These are phyloP conservation scores for Rhynchospora breviuscula DNA, from an alignment of 176 grass and related monocot genomes.

Conservation along the genomic window DNA sequence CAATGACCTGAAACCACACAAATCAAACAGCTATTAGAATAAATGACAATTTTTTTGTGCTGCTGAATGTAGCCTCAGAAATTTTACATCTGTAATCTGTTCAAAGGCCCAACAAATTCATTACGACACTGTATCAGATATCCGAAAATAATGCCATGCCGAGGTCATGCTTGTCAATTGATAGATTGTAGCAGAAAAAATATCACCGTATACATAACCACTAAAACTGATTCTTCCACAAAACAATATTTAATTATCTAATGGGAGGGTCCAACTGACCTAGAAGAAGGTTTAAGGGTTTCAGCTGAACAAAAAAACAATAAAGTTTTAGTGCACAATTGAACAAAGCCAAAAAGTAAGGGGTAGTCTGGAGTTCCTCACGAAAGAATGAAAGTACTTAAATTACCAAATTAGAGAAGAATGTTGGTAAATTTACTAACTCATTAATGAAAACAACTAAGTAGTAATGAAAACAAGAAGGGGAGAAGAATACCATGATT, in stretches of 20 bases:
- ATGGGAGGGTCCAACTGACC: not conserved
- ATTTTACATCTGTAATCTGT: not conserved
- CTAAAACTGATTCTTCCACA: not conserved
- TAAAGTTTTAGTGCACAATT: not conserved
- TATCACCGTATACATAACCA: not conserved
- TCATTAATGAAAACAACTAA: not conserved
- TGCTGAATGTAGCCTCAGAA: not conserved
- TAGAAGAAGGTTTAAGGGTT: not conserved
- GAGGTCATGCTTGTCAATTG: not conserved
- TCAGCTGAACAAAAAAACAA: not conserved
- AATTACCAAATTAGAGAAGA: not conserved
- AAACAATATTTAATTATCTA: not conserved
- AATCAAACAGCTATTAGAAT: not conserved
- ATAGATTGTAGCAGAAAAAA: not conserved
- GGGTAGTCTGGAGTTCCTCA: not conserved
- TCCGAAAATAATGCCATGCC: not conserved
- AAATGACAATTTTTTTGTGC: not conserved
- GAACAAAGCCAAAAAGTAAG: not conserved
- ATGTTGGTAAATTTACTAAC: not conserved
- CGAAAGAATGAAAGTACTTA: not conserved
- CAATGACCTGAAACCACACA: constrained; percentile 59
- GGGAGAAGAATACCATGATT: constrained; percentile 25
- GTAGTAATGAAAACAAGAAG: not conserved
- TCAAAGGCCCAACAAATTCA: not conserved
- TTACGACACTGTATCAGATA: not conserved